Evolutionary conservation across 2,329 filamentous ascomycete species (phyloP).

Genomic region (Fusarium sp.): DNA sequence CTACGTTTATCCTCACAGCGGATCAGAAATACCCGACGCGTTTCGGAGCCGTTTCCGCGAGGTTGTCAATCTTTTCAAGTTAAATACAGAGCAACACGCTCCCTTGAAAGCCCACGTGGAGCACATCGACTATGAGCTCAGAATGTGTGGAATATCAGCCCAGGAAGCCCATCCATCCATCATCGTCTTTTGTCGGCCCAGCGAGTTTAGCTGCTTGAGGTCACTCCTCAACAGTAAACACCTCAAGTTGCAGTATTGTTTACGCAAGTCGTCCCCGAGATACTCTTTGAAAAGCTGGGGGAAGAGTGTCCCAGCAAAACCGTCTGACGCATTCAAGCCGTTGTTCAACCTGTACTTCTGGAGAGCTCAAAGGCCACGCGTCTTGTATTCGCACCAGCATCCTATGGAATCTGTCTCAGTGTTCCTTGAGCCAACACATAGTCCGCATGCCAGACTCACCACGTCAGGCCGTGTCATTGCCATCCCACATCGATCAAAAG

Average conservation of each 20-base stretch:
- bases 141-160: background rate
- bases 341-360: background rate
- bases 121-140: background rate
- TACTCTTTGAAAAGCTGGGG: background rate
- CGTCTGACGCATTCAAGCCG: background rate
- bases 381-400: background rate
- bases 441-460: background rate
- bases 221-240: background rate
- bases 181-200: background rate
- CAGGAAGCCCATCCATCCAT: background rate
- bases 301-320: background rate
- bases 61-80: background rate
- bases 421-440: background rate
- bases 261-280: background rate
- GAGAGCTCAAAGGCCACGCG: background rate
- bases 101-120: background rate
- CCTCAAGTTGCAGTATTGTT: background rate
- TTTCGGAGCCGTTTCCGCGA: background rate
- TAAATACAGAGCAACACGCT: background rate
- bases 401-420: background rate
- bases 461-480: background rate
- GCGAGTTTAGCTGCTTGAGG: background rate
- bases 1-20: background rate
- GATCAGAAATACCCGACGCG: background rate
- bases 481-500: background rate